These are phyloP conservation scores for Pyrus hybrid DNA, from an alignment of 331 rosid species.

Conservation along the genomic window DNA sequence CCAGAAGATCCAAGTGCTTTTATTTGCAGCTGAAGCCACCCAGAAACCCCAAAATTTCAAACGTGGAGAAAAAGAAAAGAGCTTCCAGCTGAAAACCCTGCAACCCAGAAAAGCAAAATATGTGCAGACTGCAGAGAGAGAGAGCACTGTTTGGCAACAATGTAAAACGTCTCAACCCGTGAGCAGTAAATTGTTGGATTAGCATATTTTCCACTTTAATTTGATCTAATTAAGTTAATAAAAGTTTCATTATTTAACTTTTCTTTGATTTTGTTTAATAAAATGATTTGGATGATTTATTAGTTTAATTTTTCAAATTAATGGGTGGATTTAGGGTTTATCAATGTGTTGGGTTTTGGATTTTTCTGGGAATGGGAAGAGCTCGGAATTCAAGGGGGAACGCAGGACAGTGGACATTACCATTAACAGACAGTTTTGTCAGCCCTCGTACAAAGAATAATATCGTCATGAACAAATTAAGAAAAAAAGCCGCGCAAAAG, in stretches of 20 bases:
- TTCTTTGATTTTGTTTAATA: too few species aligned
- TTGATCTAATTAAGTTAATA: background rate
- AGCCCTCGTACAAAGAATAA: slow-evolving; percentile 56
- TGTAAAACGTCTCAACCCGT: slow-evolving; percentile 21
- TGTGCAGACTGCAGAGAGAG: background rate
- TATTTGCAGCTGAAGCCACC: background rate
- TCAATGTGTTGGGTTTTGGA: slow-evolving; percentile 19
- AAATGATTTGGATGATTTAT: background rate
- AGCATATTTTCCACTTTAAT: slow-evolving; percentile 6
- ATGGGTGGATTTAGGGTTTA: background rate
- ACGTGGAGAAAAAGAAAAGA: background rate
- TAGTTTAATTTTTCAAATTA: background rate
- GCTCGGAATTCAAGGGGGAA: slow-evolving; percentile 18
- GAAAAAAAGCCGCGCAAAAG: slow-evolving; percentile 40
- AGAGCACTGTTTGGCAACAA: slow-evolving; percentile 15
- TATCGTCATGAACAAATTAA: slow-evolving; percentile 30
- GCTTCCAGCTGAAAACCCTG: slow-evolving; percentile 30
- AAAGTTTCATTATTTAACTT: background rate
- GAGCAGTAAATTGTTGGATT: slow-evolving; percentile 1
- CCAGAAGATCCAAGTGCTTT: background rate
- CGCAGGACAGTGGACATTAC: slow-evolving; percentile 1
- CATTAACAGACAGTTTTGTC: background rate
- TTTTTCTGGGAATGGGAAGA: slow-evolving; percentile 13
- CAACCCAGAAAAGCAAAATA: background rate
- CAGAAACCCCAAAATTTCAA: background rate